Base-by-base conservation (phyloP, 768 basidiomycete genomes). In the Hydnum rufescens region DNA sequence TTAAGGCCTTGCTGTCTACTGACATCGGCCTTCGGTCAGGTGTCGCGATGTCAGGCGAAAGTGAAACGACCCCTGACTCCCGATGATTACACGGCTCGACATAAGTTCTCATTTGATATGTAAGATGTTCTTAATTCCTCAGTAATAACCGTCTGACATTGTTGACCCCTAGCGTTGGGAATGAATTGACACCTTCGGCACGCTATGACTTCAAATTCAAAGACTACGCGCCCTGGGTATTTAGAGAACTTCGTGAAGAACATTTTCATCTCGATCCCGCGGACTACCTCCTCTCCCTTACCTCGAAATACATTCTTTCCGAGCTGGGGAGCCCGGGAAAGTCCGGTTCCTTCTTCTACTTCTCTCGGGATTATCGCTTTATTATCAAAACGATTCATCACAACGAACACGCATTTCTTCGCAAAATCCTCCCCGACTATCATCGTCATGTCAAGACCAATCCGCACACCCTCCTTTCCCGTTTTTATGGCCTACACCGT, bases 141-240 rank as follows among this genome's bases (percentile, higher is more conserved):
- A 13, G 48, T 32, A 51, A 30, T 19, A 32, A 29, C 55, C 53
- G 18, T 57, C 29, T 51, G 26, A 44, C 46, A 30, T 31, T 49
- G 56, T 8, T 50, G 43, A 48, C 22, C 25, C 22, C 36, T 60
- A 92, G 88, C 58, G 75, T 95, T 60, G 95, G 95, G 22, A 97
- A 99, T 65, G 95, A 99, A 67, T 72, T 99, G 25, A 97, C 95
- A 8, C 95, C 95, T 0, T 95, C 90, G 0, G 92, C 93, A 3
- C 83, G 81, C 68, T 99, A 99, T 68, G 95, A 97, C 65, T 97
- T 97, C 74, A 99, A 99, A 67, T 97, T 97, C 73, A 97, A 97
- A 65, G 93, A 99, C 64, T 99, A 97, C 64, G 90, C 92, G 0
- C 93, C 95, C 0, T 95, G 85, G 82, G 86, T 97, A 2, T 99